A percentile compares a stretch with the other conserved stretches of the same genome.
Evolutionary conservation across 2,329 filamentous ascomycete genomes (phyloP).

Genomic region (Trichophaea hybrida): DNA sequence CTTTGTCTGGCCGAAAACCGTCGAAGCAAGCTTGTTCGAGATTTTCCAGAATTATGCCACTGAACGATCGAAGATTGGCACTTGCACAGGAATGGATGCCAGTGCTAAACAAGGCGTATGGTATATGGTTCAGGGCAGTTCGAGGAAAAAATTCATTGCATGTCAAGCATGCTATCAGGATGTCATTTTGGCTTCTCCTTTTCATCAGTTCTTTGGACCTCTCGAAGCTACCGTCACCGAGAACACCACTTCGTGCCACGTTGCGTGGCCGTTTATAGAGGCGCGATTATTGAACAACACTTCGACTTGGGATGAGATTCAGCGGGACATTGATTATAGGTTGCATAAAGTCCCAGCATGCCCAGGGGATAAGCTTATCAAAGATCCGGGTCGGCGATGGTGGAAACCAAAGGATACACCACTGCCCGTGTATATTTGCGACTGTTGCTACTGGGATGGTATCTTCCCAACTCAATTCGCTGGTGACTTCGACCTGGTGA

Average conservation of each 20-base stretch:
- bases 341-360: neutral
- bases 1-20: conserved; percentile 1
- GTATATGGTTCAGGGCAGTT: neutral
- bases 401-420: neutral
- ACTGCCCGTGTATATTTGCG: conserved; percentile 2
- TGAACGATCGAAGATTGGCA: neutral
- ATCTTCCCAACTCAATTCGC: neutral
- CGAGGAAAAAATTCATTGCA: neutral
- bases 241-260: conserved; percentile 1
- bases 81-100: neutral
- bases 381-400: neutral
- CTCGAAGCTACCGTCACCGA: neutral
- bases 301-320: neutral
- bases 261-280: conserved; percentile 2
- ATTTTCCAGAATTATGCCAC: conserved; percentile 1
- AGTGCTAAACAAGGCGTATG: neutral
- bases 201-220: neutral
- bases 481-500: neutral
- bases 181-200: neutral
- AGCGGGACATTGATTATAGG: conserved; percentile 1
- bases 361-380: neutral
- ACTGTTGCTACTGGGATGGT: conserved; percentile 3
- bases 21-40: neutral
- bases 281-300: neutral
- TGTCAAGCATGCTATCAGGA: conserved; percentile 7